Percentiles rank a stretch among this genome's conserved stretches.
phyloP scores from a whole-genome alignment of 345 rosid genomes.

The Gossypium australe region DNA sequence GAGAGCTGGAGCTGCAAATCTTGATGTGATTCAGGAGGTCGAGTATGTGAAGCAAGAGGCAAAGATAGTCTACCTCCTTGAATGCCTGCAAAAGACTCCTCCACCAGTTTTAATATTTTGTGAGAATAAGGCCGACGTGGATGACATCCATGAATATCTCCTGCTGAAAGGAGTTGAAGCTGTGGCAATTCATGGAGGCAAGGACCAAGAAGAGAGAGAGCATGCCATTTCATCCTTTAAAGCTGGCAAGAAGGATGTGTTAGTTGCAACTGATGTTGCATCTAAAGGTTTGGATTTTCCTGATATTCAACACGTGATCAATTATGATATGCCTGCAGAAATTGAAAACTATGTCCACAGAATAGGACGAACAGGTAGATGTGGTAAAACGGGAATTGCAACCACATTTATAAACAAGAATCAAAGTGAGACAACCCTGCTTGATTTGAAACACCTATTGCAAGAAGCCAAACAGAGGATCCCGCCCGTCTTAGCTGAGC shows the following conservation, averaged over 20 bases:
- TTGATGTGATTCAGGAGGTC: slow-evolving; percentile 94
- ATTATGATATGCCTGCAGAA: slow-evolving; percentile 95
- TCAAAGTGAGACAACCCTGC: slow-evolving; percentile 82
- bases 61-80: slow-evolving; percentile 87
- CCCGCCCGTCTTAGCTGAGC: slow-evolving; percentile 88
- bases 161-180: slow-evolving; percentile 95
- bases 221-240: slow-evolving; percentile 81
- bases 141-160: slow-evolving; percentile 83
- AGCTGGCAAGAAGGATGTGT: slow-evolving; percentile 76
- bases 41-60: slow-evolving; percentile 97
- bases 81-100: slow-evolving; percentile 88
- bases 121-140: slow-evolving; percentile 97
- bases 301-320: slow-evolving; percentile 83
- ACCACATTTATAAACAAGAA: slow-evolving; percentile 93
- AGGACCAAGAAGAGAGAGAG: slow-evolving; percentile 94
- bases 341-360: slow-evolving; percentile 92
- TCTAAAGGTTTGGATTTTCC: slow-evolving; percentile 94
- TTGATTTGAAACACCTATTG: slow-evolving; percentile 80
- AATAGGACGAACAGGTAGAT: slow-evolving; percentile 89
- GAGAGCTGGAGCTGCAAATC: slow-evolving; percentile 96
- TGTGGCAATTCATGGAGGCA: slow-evolving; percentile 87
- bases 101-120: slow-evolving; percentile 91
- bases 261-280: slow-evolving; percentile 93
- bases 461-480: slow-evolving; percentile 93
- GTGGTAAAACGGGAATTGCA: slow-evolving; percentile 92